These are phyloP conservation scores for Carex pumila DNA, from an alignment of 176 grass and related monocot species.

Conservation along the genomic window DNA sequence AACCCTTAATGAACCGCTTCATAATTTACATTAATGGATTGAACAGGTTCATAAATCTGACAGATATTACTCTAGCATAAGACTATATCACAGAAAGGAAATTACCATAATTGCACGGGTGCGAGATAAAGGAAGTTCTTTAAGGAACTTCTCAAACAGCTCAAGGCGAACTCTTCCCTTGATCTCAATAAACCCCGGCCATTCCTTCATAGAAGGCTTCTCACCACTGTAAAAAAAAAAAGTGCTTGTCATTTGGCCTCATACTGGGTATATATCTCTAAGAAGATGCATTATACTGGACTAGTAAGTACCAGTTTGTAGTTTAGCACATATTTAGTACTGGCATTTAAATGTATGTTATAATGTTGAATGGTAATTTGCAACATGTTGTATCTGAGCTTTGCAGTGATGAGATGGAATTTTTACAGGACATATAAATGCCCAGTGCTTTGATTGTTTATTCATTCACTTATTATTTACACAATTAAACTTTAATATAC, in stretches of 20 bases:
- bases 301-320: not conserved
- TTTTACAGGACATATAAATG: not conserved
- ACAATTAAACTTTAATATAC: not conserved
- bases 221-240: slow-evolving; percentile 49
- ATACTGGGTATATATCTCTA: not conserved
- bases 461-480: not conserved
- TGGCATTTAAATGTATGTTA: not conserved
- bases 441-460: not conserved
- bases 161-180: slow-evolving; percentile 63
- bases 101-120: slow-evolving; percentile 63
- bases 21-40: not conserved
- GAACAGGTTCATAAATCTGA: not conserved
- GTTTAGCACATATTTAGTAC: not conserved
- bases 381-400: not conserved
- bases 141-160: slow-evolving; percentile 63
- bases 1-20: not conserved
- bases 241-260: not conserved
- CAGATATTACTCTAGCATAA: not conserved
- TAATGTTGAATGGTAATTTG: not conserved
- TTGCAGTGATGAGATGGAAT: not conserved
- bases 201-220: slow-evolving; percentile 65
- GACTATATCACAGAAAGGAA: not conserved
- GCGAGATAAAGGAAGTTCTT: slow-evolving; percentile 58
- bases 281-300: not conserved
- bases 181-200: slow-evolving; percentile 59